Conservation (phyloP, 1,284 basidiomycete genomes). For the Sphaerobolus stellatus region DNA sequence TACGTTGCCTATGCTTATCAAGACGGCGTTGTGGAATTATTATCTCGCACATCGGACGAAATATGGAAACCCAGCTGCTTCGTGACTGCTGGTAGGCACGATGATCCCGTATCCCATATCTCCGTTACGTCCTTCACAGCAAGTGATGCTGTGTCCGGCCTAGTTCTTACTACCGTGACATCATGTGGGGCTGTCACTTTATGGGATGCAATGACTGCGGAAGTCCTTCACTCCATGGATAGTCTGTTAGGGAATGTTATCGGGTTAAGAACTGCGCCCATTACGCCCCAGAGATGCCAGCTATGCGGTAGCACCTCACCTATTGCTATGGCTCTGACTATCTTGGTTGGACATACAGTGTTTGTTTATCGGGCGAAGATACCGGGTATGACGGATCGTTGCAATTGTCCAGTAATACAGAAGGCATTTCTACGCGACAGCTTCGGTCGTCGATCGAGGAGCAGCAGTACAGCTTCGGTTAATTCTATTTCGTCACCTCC, state of each 20-base stretch:
- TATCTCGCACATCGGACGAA: slow-evolving; percentile 32
- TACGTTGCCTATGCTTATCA: slow-evolving; percentile 58
- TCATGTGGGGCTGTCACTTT: slow-evolving; percentile 66
- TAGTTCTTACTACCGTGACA: slow-evolving; percentile 60
- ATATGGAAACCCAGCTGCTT: slow-evolving; percentile 36
- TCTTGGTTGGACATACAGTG: slow-evolving; percentile 61
- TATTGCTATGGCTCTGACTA: slow-evolving; percentile 60
- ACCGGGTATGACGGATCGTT: slow-evolving; percentile 58
- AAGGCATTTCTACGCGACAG: slow-evolving; percentile 42
- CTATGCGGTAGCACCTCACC: slow-evolving; percentile 65
- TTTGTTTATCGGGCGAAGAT: slow-evolving; percentile 61
- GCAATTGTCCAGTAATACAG: slow-evolving; percentile 59
- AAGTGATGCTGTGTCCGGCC: slow-evolving; percentile 41
- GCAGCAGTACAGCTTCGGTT: slow-evolving; percentile 54
- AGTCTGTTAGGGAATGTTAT: slow-evolving; percentile 55
- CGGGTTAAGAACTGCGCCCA: slow-evolving; percentile 51
- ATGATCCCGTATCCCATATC: slow-evolving; percentile 51
- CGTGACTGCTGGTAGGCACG: slow-evolving; percentile 56
- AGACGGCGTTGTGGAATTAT: slow-evolving; percentile 63
- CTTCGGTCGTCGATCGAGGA: slow-evolving; percentile 56
- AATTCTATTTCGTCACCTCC: slow-evolving; percentile 44
- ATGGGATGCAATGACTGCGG: slow-evolving; percentile 62
- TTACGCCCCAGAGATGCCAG: slow-evolving; percentile 53
- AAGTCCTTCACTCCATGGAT: slow-evolving; percentile 60
- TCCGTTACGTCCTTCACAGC: slow-evolving; percentile 54